Percentiles rank a stretch among this genome's conserved stretches.
Evolutionary conservation across 148 eudicot species (phyloP).

Genomic region (Chenopodium album): DNA sequence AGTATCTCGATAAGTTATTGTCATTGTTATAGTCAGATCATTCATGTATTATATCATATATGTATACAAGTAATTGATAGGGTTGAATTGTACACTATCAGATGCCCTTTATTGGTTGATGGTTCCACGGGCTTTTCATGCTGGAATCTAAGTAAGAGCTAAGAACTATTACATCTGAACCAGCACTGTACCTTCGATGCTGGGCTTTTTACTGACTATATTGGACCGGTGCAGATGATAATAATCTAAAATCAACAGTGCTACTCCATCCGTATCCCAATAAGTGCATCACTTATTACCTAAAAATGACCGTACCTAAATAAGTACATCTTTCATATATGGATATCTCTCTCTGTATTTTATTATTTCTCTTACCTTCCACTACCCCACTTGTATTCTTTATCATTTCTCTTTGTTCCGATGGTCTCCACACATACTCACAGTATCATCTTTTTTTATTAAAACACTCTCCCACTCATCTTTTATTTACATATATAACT

Average conservation of each 20-base stretch:
- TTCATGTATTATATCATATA: neutral
- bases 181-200: neutral
- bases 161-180: neutral
- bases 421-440: too few relatives aligned
- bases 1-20: too few relatives aligned
- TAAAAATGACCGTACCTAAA: too few relatives aligned
- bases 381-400: too few relatives aligned
- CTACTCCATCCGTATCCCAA: neutral
- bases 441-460: too few relatives aligned
- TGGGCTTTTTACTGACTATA: neutral
- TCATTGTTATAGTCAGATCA: neutral
- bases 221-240: neutral
- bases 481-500: too few relatives aligned
- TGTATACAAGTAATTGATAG: neutral
- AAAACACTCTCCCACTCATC: too few relatives aligned
- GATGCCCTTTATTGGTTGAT: neutral
- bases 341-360: too few relatives aligned
- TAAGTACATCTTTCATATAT: too few relatives aligned
- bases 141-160: neutral
- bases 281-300: too few relatives aligned
- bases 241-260: neutral
- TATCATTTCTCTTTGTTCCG: too few relatives aligned
- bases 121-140: neutral
- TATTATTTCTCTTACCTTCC: too few relatives aligned
- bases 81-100: neutral